A percentile compares a stretch with the other conserved stretches of the same genome.
Evolutionary conservation across 257 asterid genomes (phyloP).

Genomic region (Gentiana dahurica): DNA sequence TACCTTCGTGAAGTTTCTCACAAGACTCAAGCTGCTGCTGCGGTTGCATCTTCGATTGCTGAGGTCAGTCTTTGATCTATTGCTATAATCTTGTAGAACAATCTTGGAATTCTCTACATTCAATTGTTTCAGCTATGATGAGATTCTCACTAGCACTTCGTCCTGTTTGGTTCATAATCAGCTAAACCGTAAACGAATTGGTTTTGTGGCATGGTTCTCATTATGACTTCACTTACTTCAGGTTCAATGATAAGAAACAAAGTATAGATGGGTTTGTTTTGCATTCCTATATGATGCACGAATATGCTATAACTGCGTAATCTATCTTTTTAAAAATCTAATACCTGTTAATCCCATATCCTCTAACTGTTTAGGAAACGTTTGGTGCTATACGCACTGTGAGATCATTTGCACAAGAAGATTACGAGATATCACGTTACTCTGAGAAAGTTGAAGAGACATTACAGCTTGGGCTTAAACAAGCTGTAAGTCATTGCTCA

Average conservation of each 20-base stretch:
- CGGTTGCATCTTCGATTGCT: slow-evolving; percentile 76
- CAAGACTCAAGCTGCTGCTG: slow-evolving; percentile 88
- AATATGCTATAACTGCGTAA: too few relatives aligned
- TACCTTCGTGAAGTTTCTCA: slow-evolving; percentile 71
- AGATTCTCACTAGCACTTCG: too few relatives aligned
- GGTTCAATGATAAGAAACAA: background rate
- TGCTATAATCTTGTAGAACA: background rate
- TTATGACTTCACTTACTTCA: background rate
- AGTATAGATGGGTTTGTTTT: too few relatives aligned
- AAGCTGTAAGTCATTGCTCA: slow-evolving; percentile 50
- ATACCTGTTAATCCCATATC: background rate
- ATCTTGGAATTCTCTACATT: too few relatives aligned
- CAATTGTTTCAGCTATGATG: too few relatives aligned
- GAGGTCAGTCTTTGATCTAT: slow-evolving; percentile 33
- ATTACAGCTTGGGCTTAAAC: slow-evolving; percentile 62
- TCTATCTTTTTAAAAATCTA: too few relatives aligned
- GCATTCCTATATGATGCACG: too few relatives aligned
- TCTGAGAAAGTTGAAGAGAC: slow-evolving; percentile 73
- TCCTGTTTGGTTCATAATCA: too few relatives aligned
- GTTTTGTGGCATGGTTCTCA: background rate
- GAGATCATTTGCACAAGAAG: slow-evolving; percentile 85
- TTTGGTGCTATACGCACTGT: slow-evolving; percentile 81
- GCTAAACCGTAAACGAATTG: background rate
- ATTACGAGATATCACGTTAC: slow-evolving; percentile 53
- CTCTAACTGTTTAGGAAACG: slow-evolving; percentile 40